These are phyloP conservation scores for Cryptococcus sp. DNA, from an alignment of 1,284 basidiomycete genomes.

Conservation along the genomic window DNA sequence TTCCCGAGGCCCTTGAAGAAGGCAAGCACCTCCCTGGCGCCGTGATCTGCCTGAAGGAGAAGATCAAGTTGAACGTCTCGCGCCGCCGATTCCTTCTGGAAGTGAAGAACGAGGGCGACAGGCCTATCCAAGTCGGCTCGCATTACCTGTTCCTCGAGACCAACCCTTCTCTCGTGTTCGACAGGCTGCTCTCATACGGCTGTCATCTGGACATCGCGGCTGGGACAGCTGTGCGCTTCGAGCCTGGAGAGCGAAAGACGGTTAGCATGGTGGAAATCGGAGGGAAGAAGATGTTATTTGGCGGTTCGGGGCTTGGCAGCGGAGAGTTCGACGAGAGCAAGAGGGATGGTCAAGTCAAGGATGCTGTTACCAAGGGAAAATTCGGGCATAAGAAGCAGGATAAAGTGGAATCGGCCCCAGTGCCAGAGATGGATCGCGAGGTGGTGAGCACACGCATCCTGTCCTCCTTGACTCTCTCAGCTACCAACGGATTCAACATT, in stretches of 20 bases:
- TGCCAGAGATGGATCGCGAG: slow-evolving; percentile 49
- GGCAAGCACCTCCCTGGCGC: slow-evolving; percentile 70
- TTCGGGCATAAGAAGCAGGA: slow-evolving; percentile 50
- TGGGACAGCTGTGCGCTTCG: slow-evolving; percentile 91
- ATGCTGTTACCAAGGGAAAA: slow-evolving; percentile 32
- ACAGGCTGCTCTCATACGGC: slow-evolving; percentile 76
- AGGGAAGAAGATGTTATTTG: slow-evolving; percentile 70
- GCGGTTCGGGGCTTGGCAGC: slow-evolving; percentile 76
- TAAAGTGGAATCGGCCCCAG: slow-evolving; percentile 26
- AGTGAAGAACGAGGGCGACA: slow-evolving; percentile 90
- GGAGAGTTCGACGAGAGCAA: slow-evolving; percentile 54
- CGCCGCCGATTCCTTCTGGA: slow-evolving; percentile 69
- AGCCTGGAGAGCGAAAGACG: slow-evolving; percentile 86
- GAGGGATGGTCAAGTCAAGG: slow-evolving; percentile 24
- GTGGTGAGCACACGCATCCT: slow-evolving; percentile 38
- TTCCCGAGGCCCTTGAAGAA: slow-evolving; percentile 52
- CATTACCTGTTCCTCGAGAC: slow-evolving; percentile 94
- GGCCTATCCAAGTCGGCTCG: slow-evolving; percentile 92
- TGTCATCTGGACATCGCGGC: slow-evolving; percentile 85
- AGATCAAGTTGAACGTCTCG: slow-evolving; percentile 74
- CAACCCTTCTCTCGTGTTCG: slow-evolving; percentile 79
- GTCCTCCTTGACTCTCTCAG: background rate
- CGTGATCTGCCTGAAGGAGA: slow-evolving; percentile 66
- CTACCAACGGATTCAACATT: background rate
- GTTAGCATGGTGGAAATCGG: slow-evolving; percentile 80